Conservation (phyloP, 73 alveolate species). For the Paramecium caudatum region DNA sequence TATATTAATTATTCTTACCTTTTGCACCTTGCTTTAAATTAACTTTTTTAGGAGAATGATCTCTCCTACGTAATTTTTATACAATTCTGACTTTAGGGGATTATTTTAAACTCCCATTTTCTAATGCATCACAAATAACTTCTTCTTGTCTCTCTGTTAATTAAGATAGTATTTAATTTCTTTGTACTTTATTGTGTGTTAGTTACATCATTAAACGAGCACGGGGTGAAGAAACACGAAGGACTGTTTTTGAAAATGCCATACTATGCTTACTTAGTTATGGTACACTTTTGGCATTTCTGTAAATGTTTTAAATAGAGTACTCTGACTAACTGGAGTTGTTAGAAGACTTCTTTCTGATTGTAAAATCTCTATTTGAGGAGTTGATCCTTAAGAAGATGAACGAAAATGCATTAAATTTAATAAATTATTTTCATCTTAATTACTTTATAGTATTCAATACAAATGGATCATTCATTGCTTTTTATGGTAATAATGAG, state of each 20-base stretch:
- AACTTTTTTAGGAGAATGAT: background rate
- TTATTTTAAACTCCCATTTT: background rate
- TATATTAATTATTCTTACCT: background rate
- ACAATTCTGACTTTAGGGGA: background rate
- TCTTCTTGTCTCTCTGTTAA: constrained; percentile 29
- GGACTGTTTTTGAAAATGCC: constrained; percentile 30
- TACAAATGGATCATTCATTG: background rate
- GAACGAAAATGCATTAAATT: constrained; percentile 30
- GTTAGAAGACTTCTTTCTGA: constrained; percentile 3
- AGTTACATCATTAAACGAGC: constrained; percentile 24
- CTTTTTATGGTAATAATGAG: background rate
- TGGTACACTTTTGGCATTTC: constrained; percentile 49
- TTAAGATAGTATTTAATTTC: background rate
- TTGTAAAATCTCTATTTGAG: constrained; percentile 13
- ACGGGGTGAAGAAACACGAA: constrained; percentile 20
- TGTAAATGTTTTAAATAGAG: constrained; percentile 28
- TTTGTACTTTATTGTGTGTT: constrained; percentile 11
- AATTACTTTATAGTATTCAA: constrained; percentile 3
- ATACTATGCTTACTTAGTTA: constrained; percentile 31
- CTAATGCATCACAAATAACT: constrained; percentile 40
- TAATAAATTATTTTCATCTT: background rate
- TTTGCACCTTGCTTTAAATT: constrained; percentile 38
- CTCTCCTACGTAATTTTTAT: constrained; percentile 53
- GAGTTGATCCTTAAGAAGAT: constrained; percentile 30
- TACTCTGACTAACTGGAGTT: constrained; percentile 22